Evolutionary conservation across 2,329 filamentous ascomycete genomes (phyloP), one percentile per base, ranked within the genome.

Genomic region (Westerdykella aurantiaca): DNA sequence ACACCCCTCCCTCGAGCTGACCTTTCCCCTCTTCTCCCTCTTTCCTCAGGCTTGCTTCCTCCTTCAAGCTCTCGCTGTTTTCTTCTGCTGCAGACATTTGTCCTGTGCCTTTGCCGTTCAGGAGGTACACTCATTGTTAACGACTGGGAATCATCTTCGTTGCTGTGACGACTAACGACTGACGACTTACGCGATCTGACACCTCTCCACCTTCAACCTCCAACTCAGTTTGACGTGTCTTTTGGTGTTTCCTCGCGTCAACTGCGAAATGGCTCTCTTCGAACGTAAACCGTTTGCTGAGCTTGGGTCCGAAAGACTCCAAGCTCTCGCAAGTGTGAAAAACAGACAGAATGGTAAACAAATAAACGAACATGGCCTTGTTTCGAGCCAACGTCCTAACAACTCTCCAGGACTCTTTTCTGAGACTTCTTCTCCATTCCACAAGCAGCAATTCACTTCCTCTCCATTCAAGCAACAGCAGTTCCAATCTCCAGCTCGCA

Each of bases 221-320:
- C 35, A 17, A 25, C 34, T 25, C 43, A 31, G 33, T 16, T 34
- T 29, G 34, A 21, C 18, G 37, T 39, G 31, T 38, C 34, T 37
- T 14, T 37, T 43, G 31, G 21, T n/a, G 9, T 23, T 37, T 23
- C 42, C n/a, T 31, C 25, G 13, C 34, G 31, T 34, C 18, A 22
- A 40, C 13, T 14, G 16, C 33, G 29, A 51, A 41, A 59, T 66
- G 60, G 52, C 62, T 45, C 78, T 63, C 67, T 77, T 53, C 49
- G 70, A 74, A 49, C 80, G 86, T 60, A 84, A 88, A 69, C 86
- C 86, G 5, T 89, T 90, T 66, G 86, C 82, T 62, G 83, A 83
- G 39, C 74, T 90, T 43, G 80, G 86, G 62, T 76, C 75, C 55
- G 72, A 81, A 44, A 80, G 86, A 54, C 74, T 90, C 21, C 83